Conservation (phyloP, 2,329 filamentous ascomycete genomes). For the Magnaporthales sp. region DNA sequence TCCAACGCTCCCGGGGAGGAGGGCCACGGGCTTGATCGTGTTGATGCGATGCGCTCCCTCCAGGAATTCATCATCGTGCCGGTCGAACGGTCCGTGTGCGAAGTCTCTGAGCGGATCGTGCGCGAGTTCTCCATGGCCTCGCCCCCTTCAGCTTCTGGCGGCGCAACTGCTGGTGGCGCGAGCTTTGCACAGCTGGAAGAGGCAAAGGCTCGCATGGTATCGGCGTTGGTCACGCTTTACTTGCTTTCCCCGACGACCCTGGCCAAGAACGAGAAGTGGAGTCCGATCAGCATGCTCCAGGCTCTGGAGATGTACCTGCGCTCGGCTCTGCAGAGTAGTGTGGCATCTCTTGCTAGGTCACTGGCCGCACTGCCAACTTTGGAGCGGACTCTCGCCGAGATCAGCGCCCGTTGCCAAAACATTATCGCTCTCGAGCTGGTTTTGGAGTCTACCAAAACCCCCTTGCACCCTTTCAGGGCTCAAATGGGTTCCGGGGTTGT, state of each 20-base stretch:
- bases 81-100: conserved; percentile 64
- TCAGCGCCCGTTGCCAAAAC: conserved; percentile 80
- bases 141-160: conserved; percentile 26
- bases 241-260: conserved; percentile 63
- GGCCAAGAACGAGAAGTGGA: conserved; percentile 44
- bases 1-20: conserved; percentile 63
- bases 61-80: conserved; percentile 59
- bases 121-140: conserved; percentile 72
- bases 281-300: conserved; percentile 64
- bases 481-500: conserved; percentile 9
- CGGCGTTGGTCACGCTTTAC: conserved; percentile 69
- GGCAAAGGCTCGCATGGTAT: conserved; percentile 61
- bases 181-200: conserved; percentile 64
- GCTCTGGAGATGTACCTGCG: conserved; percentile 77
- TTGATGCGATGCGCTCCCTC: conserved; percentile 64
- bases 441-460: conserved; percentile 59
- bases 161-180: conserved; percentile 15
- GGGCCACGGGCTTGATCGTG: conserved; percentile 63
- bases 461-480: conserved; percentile 56
- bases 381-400: conserved; percentile 72
- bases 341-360: conserved; percentile 65
- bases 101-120: conserved; percentile 67
- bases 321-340: conserved; percentile 68
- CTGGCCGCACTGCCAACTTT: conserved; percentile 73
- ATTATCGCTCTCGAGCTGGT: conserved; percentile 80